Base-by-base conservation (phyloP, 2,329 filamentous ascomycete genomes). In the Aspergillus pseudoglaucus region DNA sequence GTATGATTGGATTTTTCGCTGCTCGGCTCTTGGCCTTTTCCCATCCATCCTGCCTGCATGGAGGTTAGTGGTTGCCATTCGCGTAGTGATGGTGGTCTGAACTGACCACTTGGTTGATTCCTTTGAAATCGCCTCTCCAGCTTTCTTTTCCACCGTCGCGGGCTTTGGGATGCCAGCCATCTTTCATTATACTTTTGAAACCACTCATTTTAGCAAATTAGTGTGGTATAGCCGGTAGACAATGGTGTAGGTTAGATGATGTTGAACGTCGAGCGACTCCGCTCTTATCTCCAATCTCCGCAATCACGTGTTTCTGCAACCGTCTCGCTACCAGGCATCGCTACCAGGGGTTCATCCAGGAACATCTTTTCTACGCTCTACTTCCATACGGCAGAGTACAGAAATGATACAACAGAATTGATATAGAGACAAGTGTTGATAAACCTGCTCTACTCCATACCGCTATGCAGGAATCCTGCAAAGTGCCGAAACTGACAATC, bases 111-210 rank as follows among this genome's bases (percentile, higher is more conserved):
- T 74, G 77, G 64, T 78, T 76, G 60, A 78, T 72, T 52, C 73
- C 80, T 64, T 76, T 78, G 60, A 79, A 79, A 48, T 81, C 77
- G 27, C 73, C 72, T 44, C 75, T 66, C 76, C 76, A 78, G 48
- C 73, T 75, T 53, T 80, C 76, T 50, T 72, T 74, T 35, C 69
- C 68, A n/a, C 77, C 77, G 43, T 76, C 71, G 48, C 74, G 75
- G 12, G 70, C 69, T 53, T 77, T 76, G 0, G 77, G 75, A 60
- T 79, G 75, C 77, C 77, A 79, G 39, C 76, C 75, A 44, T 70
- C 68, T 56, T 78, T 79, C 49, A 74, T 60, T 20, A 75, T 60
- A 46, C 69, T 70, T 57, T 70, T 74, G 23, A 78, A 61, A 20
- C 69, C 70, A 52, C 71, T 74, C 74, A 76, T 77, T 46, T 38